Evolutionary conservation across 1,284 basidiomycete species (phyloP).

Genomic region (Trichosporon sp.): DNA sequence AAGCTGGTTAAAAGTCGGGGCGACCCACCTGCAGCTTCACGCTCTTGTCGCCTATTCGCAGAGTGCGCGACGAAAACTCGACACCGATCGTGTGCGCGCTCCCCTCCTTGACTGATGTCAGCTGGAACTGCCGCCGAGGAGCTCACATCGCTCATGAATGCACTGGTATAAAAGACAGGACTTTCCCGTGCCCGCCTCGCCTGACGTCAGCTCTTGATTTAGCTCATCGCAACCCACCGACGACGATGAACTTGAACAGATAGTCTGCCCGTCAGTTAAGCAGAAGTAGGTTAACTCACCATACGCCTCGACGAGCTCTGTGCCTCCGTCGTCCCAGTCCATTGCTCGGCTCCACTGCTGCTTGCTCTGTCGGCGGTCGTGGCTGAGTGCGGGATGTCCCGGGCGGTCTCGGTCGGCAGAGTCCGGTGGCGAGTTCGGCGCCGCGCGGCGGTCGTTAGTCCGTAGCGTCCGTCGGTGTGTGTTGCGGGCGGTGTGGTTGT

Average conservation of each 20-base stretch:
- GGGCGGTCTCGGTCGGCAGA: not conserved
- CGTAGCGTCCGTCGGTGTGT: not conserved
- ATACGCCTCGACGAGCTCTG: slow-evolving; percentile 87
- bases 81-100: slow-evolving; percentile 97
- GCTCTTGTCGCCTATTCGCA: slow-evolving; percentile 83
- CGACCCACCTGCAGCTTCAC: slow-evolving; percentile 81
- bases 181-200: slow-evolving; percentile 94
- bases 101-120: slow-evolving; percentile 77
- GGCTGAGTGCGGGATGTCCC: not conserved
- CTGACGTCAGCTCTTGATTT: slow-evolving; percentile 51
- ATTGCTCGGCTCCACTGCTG: not conserved
- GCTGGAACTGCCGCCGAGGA: not conserved
- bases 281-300: slow-evolving; percentile 54
- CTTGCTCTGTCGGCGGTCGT: slow-evolving; percentile 15
- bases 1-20: not conserved
- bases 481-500: not conserved
- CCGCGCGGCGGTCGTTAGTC: not conserved
- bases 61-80: slow-evolving; percentile 84
- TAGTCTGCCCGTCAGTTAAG: slow-evolving; percentile 64
- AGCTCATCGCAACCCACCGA: slow-evolving; percentile 57
- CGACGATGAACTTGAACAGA: slow-evolving; percentile 94
- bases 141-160: slow-evolving; percentile 80
- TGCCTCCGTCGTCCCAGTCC: slow-evolving; percentile 55
- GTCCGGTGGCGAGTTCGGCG: not conserved
- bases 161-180: slow-evolving; percentile 94